Percentiles rank a stretch among this genome's conserved stretches.
These are phyloP conservation scores for Colletotrichum tanaceti DNA, from an alignment of 2,329 filamentous ascomycete species.

Conservation along the genomic window DNA sequence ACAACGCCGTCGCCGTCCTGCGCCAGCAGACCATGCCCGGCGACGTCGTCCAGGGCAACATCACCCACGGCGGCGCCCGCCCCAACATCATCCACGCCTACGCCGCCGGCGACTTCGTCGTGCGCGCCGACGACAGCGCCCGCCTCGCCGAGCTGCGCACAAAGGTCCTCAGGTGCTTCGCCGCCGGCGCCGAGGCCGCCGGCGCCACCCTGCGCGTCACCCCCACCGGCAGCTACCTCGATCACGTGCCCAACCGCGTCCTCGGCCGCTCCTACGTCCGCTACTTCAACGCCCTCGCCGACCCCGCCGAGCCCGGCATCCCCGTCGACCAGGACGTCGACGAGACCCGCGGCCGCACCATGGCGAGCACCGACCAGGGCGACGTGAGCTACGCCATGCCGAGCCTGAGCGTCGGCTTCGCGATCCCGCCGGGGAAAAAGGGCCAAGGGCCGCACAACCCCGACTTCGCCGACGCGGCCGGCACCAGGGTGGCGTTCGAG, in stretches of 20 bases:
- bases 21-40: constrained; percentile 67
- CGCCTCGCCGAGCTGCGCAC: constrained; percentile 54
- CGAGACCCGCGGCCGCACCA: constrained; percentile 55
- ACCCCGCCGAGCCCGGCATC: constrained; percentile 45
- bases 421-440: constrained; percentile 55
- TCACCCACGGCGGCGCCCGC: constrained; percentile 63
- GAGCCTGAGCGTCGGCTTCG: constrained; percentile 64
- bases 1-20: constrained; percentile 61
- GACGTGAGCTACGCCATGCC: constrained; percentile 69
- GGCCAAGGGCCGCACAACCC: constrained; percentile 43
- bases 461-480: constrained; percentile 44
- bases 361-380: constrained; percentile 70
- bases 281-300: constrained; percentile 57
- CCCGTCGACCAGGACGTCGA: constrained; percentile 54
- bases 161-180: constrained; percentile 57
- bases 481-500: constrained; percentile 42
- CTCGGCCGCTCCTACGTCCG: constrained; percentile 59
- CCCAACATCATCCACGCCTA: constrained; percentile 68
- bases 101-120: constrained; percentile 52
- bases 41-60: constrained; percentile 62
- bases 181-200: constrained; percentile 54
- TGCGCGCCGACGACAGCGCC: constrained; percentile 43
- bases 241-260: constrained; percentile 65
- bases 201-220: constrained; percentile 61
- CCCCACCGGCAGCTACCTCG: constrained; percentile 58